Evolutionary conservation across 2,329 filamentous ascomycete genomes (phyloP).

Genomic region (Epichloe bromicola): DNA sequence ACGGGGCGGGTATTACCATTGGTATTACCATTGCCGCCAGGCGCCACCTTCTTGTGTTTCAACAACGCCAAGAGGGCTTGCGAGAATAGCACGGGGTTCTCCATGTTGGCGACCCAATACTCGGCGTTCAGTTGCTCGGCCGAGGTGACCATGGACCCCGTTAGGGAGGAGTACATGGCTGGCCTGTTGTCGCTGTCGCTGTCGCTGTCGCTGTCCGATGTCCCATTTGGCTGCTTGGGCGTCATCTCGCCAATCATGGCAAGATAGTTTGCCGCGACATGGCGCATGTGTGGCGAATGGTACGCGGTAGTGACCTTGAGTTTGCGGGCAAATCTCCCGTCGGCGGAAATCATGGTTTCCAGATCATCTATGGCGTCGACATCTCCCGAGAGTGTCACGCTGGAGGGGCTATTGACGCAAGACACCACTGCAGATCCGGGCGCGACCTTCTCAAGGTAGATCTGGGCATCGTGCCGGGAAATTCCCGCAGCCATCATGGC

Average conservation of each 20-base stretch:
- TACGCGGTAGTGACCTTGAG: constrained; percentile 17
- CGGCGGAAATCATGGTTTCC: background rate
- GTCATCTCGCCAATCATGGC: no score
- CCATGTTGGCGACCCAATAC: constrained; percentile 13
- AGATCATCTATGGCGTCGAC: no score
- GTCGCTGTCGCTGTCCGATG: no score
- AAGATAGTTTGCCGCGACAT: background rate
- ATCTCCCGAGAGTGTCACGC: constrained; percentile 12
- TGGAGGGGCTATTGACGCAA: constrained; percentile 14
- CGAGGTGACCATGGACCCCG: background rate
- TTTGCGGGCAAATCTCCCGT: constrained; percentile 11
- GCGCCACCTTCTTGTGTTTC: no score
- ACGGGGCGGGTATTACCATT: no score
- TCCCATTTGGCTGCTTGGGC: background rate
- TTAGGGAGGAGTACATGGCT: background rate
- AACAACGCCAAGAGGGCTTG: background rate
- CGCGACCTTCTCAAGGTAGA: constrained; percentile 9
- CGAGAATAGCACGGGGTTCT: constrained; percentile 14
- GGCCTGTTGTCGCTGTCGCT: no score
- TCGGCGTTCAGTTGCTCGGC: background rate
- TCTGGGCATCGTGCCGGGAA: background rate
- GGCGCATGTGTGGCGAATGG: constrained; percentile 10
- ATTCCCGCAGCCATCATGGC: constrained; percentile 9
- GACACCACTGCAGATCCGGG: constrained; percentile 2
- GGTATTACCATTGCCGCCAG: no score